phyloP scores from a whole-genome alignment of 2,329 filamentous ascomycete species.

The Scopulariopsis brevicaulis region DNA sequence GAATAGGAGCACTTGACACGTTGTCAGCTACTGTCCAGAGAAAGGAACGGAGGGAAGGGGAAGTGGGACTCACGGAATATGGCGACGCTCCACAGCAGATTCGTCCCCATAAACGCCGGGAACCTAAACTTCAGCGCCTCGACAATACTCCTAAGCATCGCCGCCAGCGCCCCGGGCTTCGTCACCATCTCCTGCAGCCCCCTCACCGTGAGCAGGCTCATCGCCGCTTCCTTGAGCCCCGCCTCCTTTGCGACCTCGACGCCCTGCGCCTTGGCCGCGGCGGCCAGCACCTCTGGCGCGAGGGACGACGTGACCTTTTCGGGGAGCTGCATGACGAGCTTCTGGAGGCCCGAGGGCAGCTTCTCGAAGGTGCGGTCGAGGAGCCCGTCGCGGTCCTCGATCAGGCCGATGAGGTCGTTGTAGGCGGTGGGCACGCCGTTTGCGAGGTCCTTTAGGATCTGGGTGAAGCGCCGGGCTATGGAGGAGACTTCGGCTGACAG shows the following conservation, averaged over 20 bases:
- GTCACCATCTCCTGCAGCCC: conserved; percentile 70
- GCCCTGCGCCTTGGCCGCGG: conserved; percentile 63
- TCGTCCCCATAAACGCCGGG: conserved; percentile 84
- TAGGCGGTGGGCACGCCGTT: conserved; percentile 92
- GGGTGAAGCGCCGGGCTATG: conserved; percentile 72
- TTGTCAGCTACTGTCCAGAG: not conserved
- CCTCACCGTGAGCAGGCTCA: conserved; percentile 56
- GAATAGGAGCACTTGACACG: conserved; percentile 62
- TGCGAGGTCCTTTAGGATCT: conserved; percentile 83
- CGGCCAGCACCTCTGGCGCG: conserved; percentile 73
- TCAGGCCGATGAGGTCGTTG: conserved; percentile 60
- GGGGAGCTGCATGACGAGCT: conserved; percentile 74
- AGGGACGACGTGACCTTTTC: conserved; percentile 67
- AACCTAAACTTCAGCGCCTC: conserved; percentile 78
- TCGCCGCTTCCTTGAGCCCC: conserved; percentile 38
- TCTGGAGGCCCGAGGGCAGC: conserved; percentile 71
- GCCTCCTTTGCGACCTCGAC: conserved; percentile 40
- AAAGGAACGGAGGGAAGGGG: not conserved
- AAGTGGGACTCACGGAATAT: conserved; percentile 57
- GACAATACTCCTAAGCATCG: conserved; percentile 81
- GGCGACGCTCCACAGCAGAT: conserved; percentile 80
- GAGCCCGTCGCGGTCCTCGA: conserved; percentile 50
- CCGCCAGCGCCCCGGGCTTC: conserved; percentile 76
- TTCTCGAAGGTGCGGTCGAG: conserved; percentile 50
- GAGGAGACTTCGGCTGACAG: conserved; percentile 77